phyloP scores from a whole-genome alignment of 2,329 filamentous ascomycete genomes.

The Blastomyces gilchristii region DNA sequence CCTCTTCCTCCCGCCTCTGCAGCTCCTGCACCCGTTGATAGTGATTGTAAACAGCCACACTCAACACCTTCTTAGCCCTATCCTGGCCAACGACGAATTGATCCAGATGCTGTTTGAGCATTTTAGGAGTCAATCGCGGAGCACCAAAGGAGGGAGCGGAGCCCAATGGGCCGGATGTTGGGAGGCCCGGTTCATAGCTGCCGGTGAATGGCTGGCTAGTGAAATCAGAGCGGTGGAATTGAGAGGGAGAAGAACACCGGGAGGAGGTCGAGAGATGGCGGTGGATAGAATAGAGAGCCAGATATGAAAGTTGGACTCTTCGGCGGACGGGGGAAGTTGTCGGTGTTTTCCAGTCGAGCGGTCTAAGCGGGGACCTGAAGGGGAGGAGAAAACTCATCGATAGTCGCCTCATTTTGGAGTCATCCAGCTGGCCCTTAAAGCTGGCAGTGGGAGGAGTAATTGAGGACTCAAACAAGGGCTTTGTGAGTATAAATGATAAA shows the following conservation, averaged over 20 bases:
- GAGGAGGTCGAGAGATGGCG: conserved; percentile 27
- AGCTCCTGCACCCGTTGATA: conserved; percentile 76
- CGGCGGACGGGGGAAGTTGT: conserved; percentile 22
- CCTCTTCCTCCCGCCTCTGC: conserved; percentile 66
- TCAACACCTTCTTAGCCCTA: conserved; percentile 81
- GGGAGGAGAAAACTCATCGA: conserved; percentile 6
- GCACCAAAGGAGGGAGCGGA: conserved; percentile 48
- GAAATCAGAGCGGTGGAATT: conserved; percentile 53
- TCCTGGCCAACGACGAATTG: conserved; percentile 96
- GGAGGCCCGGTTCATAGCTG: conserved; percentile 52
- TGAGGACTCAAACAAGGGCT: background rate
- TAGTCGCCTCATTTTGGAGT: background rate
- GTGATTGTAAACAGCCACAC: conserved; percentile 90
- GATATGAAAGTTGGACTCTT: conserved; percentile 34
- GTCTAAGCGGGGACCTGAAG: conserved; percentile 16
- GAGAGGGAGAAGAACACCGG: conserved; percentile 32
- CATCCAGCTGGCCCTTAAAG: background rate
- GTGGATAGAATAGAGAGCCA: conserved; percentile 25
- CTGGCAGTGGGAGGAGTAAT: background rate
- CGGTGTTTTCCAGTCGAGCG: conserved; percentile 33
- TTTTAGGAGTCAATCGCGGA: conserved; percentile 49
- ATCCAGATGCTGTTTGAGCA: conserved; percentile 81
- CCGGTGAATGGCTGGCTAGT: conserved; percentile 52
- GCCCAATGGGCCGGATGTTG: conserved; percentile 53
- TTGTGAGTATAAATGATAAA: background rate